A percentile compares a stretch with the other conserved stretches of the same genome.
These are phyloP conservation scores for Coemansia sp. DNA, from an alignment of 192 early-diverging fungal species.

Conservation along the genomic window DNA sequence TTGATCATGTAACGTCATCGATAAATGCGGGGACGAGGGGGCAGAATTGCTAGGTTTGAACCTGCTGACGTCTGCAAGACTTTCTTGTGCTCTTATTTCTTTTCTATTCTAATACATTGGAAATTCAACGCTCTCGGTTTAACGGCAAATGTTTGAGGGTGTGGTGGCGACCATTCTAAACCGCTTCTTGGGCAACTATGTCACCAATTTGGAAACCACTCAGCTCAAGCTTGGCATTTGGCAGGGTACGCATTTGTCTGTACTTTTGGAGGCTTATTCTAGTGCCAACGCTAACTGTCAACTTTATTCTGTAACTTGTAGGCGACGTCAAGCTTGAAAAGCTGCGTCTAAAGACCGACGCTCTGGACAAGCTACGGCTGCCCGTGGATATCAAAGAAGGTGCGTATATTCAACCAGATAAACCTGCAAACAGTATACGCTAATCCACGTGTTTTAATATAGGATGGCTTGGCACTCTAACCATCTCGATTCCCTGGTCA, in stretches of 20 bases:
- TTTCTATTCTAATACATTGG: not conserved
- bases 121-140: not conserved
- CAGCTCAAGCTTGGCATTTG: constrained; percentile 96
- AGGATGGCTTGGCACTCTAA: constrained; percentile 92
- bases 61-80: not conserved
- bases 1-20: too few species aligned
- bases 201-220: constrained; percentile 87
- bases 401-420: not conserved
- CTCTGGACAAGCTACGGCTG: constrained; percentile 89
- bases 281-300: not conserved
- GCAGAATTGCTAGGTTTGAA: not conserved
- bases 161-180: constrained; percentile 75
- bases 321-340: constrained; percentile 96
- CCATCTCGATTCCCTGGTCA: constrained; percentile 92
- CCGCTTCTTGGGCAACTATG: constrained; percentile 90
- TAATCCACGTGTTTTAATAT: not conserved
- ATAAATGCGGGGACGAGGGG: not conserved
- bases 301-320: constrained; percentile 18
- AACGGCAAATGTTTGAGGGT: constrained; percentile 66
- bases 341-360: constrained; percentile 81
- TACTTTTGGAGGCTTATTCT: too few species aligned
- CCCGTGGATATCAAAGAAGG: constrained; percentile 88
- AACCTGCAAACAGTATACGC: not conserved
- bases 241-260: constrained; percentile 62
- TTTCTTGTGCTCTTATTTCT: not conserved